Evolutionary conservation across 768 basidiomycete genomes (phyloP).

Genomic region (Astraeus odoratus): DNA sequence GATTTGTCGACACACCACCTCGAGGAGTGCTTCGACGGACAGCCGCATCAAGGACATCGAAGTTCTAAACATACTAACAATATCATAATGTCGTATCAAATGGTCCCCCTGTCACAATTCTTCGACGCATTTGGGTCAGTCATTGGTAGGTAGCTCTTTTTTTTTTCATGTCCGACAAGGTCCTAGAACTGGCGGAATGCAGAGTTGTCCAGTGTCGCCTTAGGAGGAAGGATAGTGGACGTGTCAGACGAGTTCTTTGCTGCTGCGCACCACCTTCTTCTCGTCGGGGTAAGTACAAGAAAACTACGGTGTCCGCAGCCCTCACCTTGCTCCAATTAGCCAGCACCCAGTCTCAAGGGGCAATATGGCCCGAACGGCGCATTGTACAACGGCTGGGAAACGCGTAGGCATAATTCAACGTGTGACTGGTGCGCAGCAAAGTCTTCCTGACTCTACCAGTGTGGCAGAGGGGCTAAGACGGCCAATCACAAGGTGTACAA

Average conservation of each 20-base stretch:
- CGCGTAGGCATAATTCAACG: conserved; percentile 77
- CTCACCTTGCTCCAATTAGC: conserved; percentile 38
- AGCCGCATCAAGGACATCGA: too few species aligned
- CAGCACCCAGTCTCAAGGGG: conserved; percentile 85
- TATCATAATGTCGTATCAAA: conserved; percentile 20
- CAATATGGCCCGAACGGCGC: conserved; percentile 96
- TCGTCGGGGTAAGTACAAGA: conserved; percentile 56
- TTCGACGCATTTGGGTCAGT: conserved; percentile 37
- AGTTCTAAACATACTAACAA: too few species aligned
- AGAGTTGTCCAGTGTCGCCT: conserved; percentile 86
- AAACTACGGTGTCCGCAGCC: background rate
- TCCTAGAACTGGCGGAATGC: background rate
- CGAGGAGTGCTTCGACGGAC: too few species aligned
- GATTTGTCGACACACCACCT: too few species aligned
- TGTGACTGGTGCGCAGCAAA: conserved; percentile 69
- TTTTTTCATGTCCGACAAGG: background rate
- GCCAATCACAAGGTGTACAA: conserved; percentile 62
- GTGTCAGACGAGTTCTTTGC: conserved; percentile 98
- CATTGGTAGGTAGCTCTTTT: conserved; percentile 38
- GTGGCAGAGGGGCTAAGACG: too few species aligned
- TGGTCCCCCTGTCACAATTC: conserved; percentile 42
- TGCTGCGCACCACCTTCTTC: conserved; percentile 72
- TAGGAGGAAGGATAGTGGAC: conserved; percentile 68
- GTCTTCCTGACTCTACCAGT: background rate
- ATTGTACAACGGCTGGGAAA: conserved; percentile 92